Percentiles rank a stretch among this genome's conserved stretches.
These are phyloP conservation scores for Mallotus japonicus DNA, from an alignment of 441 rosid species.

Conservation along the genomic window DNA sequence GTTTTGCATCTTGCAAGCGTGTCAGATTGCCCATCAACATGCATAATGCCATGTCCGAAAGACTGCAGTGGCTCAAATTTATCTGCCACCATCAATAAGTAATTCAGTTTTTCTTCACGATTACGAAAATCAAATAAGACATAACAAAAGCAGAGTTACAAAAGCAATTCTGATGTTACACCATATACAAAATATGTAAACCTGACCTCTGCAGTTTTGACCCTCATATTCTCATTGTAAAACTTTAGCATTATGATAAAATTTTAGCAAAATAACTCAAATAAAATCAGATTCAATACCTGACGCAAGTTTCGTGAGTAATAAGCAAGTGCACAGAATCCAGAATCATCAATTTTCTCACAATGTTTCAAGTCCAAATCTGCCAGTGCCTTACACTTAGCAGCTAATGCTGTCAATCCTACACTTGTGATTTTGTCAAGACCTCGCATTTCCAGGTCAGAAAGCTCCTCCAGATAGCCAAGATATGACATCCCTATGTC, in stretches of 20 bases:
- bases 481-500: constrained; percentile 61
- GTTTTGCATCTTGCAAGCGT: constrained; percentile 79
- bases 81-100: constrained; percentile 53
- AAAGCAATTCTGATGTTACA: neutral
- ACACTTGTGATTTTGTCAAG: constrained; percentile 52
- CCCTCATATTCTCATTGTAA: neutral
- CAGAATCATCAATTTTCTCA: constrained; percentile 62
- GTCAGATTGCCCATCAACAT: constrained; percentile 74
- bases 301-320: constrained; percentile 70
- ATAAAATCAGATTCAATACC: constrained; percentile 36
- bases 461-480: constrained; percentile 51
- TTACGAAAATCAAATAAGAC: neutral
- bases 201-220: neutral
- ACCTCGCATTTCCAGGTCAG: constrained; percentile 68
- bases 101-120: neutral
- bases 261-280: neutral
- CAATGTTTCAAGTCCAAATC: constrained; percentile 80
- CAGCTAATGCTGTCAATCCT: constrained; percentile 60
- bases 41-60: constrained; percentile 52
- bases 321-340: constrained; percentile 75
- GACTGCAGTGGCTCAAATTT: constrained; percentile 65
- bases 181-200: neutral
- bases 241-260: neutral
- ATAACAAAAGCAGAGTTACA: neutral
- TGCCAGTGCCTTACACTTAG: constrained; percentile 53